phyloP scores from a whole-genome alignment of 2,329 filamentous ascomycete species.

The Diaporthe sp. region DNA sequence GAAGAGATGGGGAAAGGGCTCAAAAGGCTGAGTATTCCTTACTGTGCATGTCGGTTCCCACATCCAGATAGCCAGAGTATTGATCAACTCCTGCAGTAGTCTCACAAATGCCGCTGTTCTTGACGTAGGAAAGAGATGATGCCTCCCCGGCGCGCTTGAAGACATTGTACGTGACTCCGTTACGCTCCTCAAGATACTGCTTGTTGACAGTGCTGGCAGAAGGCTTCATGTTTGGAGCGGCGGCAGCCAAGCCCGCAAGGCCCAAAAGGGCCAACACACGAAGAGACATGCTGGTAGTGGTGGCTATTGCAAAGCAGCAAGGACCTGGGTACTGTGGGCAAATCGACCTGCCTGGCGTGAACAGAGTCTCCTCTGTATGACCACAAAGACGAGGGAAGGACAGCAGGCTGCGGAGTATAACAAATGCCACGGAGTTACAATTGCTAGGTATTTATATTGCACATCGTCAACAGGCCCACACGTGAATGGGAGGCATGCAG shows the following conservation, averaged over 20 bases:
- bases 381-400: not conserved
- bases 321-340: not conserved
- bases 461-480: not conserved
- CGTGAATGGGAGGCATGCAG: not conserved
- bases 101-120: conserved; percentile 65
- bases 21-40: not conserved
- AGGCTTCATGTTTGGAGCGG: conserved; percentile 24
- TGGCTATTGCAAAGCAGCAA: not conserved
- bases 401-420: not conserved
- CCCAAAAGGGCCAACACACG: conserved; percentile 33
- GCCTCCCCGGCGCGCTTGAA: conserved; percentile 63
- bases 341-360: not conserved
- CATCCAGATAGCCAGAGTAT: conserved; percentile 63
- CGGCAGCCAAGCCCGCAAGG: conserved; percentile 35
- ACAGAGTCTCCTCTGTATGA: not conserved
- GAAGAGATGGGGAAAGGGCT: not conserved
- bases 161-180: conserved; percentile 54
- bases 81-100: conserved; percentile 64
- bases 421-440: not conserved
- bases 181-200: conserved; percentile 35
- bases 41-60: conserved; percentile 46
- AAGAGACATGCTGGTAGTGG: conserved; percentile 24
- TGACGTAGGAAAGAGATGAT: conserved; percentile 61
- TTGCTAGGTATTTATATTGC: conserved; percentile 10
- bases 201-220: conserved; percentile 31